A percentile compares a stretch with the other conserved stretches of the same genome.
Conservation (phyloP, 2,329 filamentous ascomycete species). For the Apiospora pterosperma region DNA sequence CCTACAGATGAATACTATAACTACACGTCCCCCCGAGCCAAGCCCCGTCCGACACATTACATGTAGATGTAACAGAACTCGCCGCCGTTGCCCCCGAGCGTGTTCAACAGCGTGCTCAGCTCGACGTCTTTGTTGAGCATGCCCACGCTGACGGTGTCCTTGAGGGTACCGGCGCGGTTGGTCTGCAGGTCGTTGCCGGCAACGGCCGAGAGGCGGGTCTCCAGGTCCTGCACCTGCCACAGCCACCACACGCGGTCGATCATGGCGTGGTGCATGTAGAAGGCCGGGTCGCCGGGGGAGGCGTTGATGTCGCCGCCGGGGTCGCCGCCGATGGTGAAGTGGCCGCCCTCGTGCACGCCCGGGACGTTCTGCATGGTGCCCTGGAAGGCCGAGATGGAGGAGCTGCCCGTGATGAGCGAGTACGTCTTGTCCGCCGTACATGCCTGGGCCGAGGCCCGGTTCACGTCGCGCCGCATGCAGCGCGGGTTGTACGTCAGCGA, state of each 20-base stretch:
- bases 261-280: constrained; percentile 20
- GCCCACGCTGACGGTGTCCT: constrained; percentile 18
- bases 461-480: constrained; percentile 27
- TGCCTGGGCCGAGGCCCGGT: constrained; percentile 15
- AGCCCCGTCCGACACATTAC: not conserved
- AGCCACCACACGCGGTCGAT: constrained; percentile 18
- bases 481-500: constrained; percentile 30
- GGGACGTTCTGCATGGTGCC: constrained; percentile 30
- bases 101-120: constrained; percentile 22
- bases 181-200: constrained; percentile 20
- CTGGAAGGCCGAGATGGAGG: constrained; percentile 31
- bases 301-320: constrained; percentile 16
- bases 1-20: not conserved
- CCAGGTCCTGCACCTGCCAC: constrained; percentile 17
- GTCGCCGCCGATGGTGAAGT: constrained; percentile 27
- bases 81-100: constrained; percentile 19
- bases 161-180: constrained; percentile 16
- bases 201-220: constrained; percentile 12
- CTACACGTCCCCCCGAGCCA: not conserved
- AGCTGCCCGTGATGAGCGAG: constrained; percentile 11
- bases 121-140: constrained; percentile 14
- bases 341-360: constrained; percentile 24
- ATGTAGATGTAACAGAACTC: constrained; percentile 26
- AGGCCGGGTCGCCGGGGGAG: constrained; percentile 17
- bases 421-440: constrained; percentile 24